Evolutionary conservation across 148 eudicot genomes (phyloP), one percentile per base, ranked within the genome.

Genomic region (Drosera capensis): DNA sequence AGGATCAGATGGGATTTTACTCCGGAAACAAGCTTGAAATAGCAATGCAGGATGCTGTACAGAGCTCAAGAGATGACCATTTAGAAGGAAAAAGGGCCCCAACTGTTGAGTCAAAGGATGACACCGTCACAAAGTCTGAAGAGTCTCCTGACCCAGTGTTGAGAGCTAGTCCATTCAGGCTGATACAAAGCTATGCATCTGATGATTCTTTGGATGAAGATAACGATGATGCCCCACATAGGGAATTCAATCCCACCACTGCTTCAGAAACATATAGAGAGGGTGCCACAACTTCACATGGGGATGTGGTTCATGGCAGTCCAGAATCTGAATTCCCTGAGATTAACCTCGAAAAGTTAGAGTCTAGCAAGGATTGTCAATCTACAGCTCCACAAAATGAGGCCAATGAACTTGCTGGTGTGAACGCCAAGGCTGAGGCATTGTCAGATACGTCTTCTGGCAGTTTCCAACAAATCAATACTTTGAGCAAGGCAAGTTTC

Each of bases 141-240:
- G 51, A 54, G 19, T 46, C 48, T 40, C 35, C 69, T 52, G 55
- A 40, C 41, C 55, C 57, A 45, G 49, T 59, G 40, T 54, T 37
- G 41, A 63, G 55, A 26, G 60, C 68, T 44, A 71, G 71, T 58
- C 71, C 96, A 37, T 64, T 86, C 63, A 73, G 67, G 40, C 71
- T 81, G 36, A 36, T 86, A 38, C 80, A 71, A 60, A 78, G 64
- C 60, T 86, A 75, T 76, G 63, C 81, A 49, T 73, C 93, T 22
- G 93, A 81, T 56, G 77, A 75, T 36, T 51, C 68, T 60, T 71
- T 75, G 15, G 74, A 68, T 46, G 63, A 63, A 45, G 71, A 51
- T 58, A n/a, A n/a, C n/a, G 62, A 36, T 45, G 62, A 64, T 52
- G 63, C 61, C 26, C 44, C 35, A 49, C 57, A 42, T 48, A 66